Evolutionary conservation across 805 yeast species (phyloP).

Genomic region (Teunomyces panamensis): DNA sequence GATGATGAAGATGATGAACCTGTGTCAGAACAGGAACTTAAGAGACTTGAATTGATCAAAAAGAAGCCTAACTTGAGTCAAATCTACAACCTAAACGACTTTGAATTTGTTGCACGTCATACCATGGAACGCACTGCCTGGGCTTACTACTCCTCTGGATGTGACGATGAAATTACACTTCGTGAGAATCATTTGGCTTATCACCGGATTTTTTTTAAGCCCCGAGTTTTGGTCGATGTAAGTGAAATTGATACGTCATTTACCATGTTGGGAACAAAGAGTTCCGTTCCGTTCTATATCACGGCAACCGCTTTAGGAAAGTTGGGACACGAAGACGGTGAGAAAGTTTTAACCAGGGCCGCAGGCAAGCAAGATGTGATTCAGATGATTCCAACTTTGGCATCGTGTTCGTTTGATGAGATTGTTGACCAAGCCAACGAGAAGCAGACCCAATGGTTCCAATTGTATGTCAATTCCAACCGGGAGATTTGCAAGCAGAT

Average conservation of each 20-base stretch:
- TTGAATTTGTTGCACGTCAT: conserved; percentile 80
- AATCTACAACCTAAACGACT: conserved; percentile 77
- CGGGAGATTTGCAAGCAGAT: conserved; percentile 27
- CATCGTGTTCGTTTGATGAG: conserved; percentile 86
- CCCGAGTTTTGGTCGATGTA: conserved; percentile 80
- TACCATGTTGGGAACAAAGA: conserved; percentile 67
- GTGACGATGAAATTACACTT: conserved; percentile 88
- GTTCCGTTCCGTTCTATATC: conserved; percentile 78
- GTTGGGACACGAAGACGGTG: conserved; percentile 93
- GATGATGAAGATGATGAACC: conserved; percentile 39
- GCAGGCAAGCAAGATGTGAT: conserved; percentile 65
- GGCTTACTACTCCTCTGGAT: conserved; percentile 89
- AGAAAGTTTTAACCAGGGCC: conserved; percentile 79
- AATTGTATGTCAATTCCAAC: conserved; percentile 45
- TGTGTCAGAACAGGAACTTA: conserved; percentile 23
- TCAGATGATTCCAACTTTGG: conserved; percentile 92
- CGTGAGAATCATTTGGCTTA: conserved; percentile 90
- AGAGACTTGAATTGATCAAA: conserved; percentile 22
- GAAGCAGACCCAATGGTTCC: conserved; percentile 48
- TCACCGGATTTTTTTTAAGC: conserved; percentile 85
- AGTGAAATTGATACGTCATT: conserved; percentile 66
- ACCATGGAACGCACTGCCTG: conserved; percentile 77
- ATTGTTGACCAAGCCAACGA: conserved; percentile 66
- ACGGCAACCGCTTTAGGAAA: conserved; percentile 92
- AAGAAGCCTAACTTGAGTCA: conserved; percentile 67